Base-by-base conservation (phyloP, 106 monocot species). In the Phalaenopsis equestris region DNA sequence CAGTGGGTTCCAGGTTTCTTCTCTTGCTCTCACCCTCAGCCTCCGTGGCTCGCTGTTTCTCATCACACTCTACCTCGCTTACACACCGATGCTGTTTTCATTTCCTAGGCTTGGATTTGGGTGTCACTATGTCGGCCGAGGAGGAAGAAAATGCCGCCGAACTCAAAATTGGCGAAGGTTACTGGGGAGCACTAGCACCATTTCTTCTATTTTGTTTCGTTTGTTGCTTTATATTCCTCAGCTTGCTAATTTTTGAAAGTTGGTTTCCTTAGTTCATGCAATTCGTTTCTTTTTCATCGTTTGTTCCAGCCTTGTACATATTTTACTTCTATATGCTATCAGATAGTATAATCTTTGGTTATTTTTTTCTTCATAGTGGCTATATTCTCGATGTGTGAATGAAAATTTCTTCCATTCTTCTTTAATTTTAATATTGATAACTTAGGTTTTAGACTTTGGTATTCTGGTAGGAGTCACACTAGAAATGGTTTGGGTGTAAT, bases 91-190 rank as follows among this genome's bases (percentile, higher is more conserved):
- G 7, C 24, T 23, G 9, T 8, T n/a, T 39, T 70, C 15, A 12
- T 70, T 39, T 70, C 39, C 39, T 15, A 70, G 68, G 70, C 70
- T 70, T 21, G 14, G 23, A 70, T 12, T 39, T 39, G 8, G 0
- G 74, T 45, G 15, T 11, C 5, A 19, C n/a, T 45, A 95, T 95
- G 95, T 95, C 95, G 4, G 89, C 80, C 36, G 95, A 95, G 75
- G 95, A 95, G 79, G 95, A 95, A 84, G 95, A 95, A 85, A 95
- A 95, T 70, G 95, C 95, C 0, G 90, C 92, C 0, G 95, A 95
- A 72, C 93, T 95, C 49, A 95, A 95, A 83, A 95, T 95, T 78
- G 93, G 89, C 4, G 89, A 95, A 45, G 91, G 92, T 95, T 38
- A 43, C 80, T 42, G 68, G 37, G 12, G 15, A 38, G 23, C 38